These are phyloP conservation scores for Blastocystis sp. DNA, from an alignment of 352 stramenopile genomes.

Conservation along the genomic window DNA sequence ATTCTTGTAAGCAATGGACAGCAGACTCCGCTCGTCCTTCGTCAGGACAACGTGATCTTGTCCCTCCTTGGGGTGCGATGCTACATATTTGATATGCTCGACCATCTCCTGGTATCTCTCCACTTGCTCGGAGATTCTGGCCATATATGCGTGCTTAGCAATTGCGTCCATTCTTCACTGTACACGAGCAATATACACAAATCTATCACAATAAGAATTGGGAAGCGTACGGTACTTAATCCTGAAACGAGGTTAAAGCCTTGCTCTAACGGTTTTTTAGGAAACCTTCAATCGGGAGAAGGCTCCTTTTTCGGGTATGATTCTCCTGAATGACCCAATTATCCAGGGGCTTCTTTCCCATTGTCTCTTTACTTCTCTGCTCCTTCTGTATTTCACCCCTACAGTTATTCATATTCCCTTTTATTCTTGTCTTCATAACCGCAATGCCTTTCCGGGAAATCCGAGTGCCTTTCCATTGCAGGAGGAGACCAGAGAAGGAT, in stretches of 20 bases:
- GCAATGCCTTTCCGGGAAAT: too few relatives aligned
- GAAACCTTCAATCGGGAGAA: neutral
- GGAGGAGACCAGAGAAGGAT: neutral
- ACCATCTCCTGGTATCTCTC: slow-evolving; percentile 87
- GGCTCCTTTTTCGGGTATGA: neutral
- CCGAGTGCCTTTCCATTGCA: too few relatives aligned
- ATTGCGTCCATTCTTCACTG: slow-evolving; percentile 68
- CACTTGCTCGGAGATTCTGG: slow-evolving; percentile 86
- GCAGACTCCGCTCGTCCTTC: slow-evolving; percentile 66
- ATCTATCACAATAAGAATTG: slow-evolving; percentile 21
- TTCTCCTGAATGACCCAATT: neutral
- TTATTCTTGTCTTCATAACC: neutral
- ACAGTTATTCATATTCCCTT: neutral
- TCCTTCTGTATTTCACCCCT: neutral
- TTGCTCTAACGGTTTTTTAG: neutral
- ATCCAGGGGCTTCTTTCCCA: neutral
- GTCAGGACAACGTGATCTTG: slow-evolving; percentile 63
- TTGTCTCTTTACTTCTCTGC: neutral
- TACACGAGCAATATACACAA: slow-evolving; percentile 21
- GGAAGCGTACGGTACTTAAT: neutral
- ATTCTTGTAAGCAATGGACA: slow-evolving; percentile 87
- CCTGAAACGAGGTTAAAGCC: neutral
- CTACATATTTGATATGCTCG: slow-evolving; percentile 95
- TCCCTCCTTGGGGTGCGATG: slow-evolving; percentile 79
- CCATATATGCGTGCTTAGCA: slow-evolving; percentile 77